Base-by-base conservation (phyloP, 2,329 filamentous ascomycete genomes). In the Arachnomyces sp. region DNA sequence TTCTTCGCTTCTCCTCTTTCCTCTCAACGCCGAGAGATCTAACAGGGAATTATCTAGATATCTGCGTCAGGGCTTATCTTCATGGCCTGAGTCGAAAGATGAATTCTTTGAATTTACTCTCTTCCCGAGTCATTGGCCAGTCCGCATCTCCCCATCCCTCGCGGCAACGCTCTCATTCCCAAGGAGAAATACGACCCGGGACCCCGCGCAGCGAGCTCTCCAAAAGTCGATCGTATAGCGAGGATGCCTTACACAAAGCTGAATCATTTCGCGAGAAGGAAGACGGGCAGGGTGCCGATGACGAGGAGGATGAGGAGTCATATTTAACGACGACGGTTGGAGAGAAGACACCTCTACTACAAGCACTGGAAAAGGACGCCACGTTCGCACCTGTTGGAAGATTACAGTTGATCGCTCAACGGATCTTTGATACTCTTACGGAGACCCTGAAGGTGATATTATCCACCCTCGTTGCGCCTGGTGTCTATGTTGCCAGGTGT, bases 51-150 rank as follows among this genome's bases (percentile, higher is more conserved):
- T 13, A n/a, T 48, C 38, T 52, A 63, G 59, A 63, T 50, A 55
- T 45, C 54, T 56, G 59, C 53, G 57, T 55, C 53, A 51, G 49
- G 55, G 51, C 51, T 50, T 54, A 54, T 52, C 59, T 64, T 61
- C 59, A 73, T 73, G 70, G 66, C 68, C 60, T 57, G 51, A 52
- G 55, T 59, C 65, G 66, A 72, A 85, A 75, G 69, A 95, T 95
- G 90, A 95, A 95, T 80, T 94, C 89, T 57, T 74, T 95, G 72
- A 94, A 92, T 71, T 86, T 95, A 64, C 79, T 95, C 63, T 92
- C 87, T 58, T 80, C 86, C 62, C 82, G 84, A 69, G 85, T 89
- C 62, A 77, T 80, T 59, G 75, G 77, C 58, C 72, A 71, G 59
- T 73, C 74, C 49, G 69, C 74, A 50, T 66, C 66, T 44, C 61